A percentile compares a stretch with the other conserved stretches of the same genome.
These are phyloP conservation scores for Chiua virens DNA, from an alignment of 768 basidiomycete species.

Conservation along the genomic window DNA sequence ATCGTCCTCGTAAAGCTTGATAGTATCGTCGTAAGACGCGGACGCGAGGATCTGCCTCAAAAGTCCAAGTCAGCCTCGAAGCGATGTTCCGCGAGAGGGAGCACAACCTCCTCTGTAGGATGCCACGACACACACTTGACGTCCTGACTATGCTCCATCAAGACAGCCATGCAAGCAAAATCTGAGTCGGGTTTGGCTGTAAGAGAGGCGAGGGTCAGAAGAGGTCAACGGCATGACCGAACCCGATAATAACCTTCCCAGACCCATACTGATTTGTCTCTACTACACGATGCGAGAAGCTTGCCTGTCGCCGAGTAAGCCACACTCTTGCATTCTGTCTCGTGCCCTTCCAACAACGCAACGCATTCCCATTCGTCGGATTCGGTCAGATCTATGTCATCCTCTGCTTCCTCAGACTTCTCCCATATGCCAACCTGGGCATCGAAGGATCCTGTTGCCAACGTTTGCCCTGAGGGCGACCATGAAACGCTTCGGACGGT, in stretches of 20 bases:
- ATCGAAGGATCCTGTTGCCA: slow-evolving; percentile 95
- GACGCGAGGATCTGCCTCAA: slow-evolving; percentile 85
- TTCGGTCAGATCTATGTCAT: slow-evolving; percentile 31
- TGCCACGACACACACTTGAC: slow-evolving; percentile 97
- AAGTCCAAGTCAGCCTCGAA: slow-evolving; percentile 7
- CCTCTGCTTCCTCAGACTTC: slow-evolving; percentile 48
- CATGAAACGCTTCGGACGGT: slow-evolving; percentile 87
- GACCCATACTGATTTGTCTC: slow-evolving; percentile 98
- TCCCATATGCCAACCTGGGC: slow-evolving; percentile 92
- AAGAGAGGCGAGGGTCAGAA: not conserved
- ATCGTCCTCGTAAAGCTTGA: slow-evolving; percentile 94
- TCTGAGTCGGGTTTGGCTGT: slow-evolving; percentile 88
- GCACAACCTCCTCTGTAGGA: slow-evolving; percentile 84
- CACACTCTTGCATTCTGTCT: slow-evolving; percentile 94
- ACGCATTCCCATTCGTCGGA: slow-evolving; percentile 84
- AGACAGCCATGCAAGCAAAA: slow-evolving; percentile 91
- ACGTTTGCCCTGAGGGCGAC: slow-evolving; percentile 81
- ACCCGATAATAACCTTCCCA: slow-evolving; percentile 77
- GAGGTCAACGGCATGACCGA: not conserved
- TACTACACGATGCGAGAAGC: slow-evolving; percentile 88
- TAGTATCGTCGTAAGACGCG: slow-evolving; percentile 94
- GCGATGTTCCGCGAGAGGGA: not conserved
- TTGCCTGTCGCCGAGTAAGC: slow-evolving; percentile 75
- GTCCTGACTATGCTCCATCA: slow-evolving; percentile 97
- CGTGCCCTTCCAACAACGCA: slow-evolving; percentile 88